A percentile compares a stretch with the other conserved stretches of the same genome.
These are phyloP conservation scores for Fusarium longipes DNA, from an alignment of 2,329 filamentous ascomycete species.

Conservation along the genomic window DNA sequence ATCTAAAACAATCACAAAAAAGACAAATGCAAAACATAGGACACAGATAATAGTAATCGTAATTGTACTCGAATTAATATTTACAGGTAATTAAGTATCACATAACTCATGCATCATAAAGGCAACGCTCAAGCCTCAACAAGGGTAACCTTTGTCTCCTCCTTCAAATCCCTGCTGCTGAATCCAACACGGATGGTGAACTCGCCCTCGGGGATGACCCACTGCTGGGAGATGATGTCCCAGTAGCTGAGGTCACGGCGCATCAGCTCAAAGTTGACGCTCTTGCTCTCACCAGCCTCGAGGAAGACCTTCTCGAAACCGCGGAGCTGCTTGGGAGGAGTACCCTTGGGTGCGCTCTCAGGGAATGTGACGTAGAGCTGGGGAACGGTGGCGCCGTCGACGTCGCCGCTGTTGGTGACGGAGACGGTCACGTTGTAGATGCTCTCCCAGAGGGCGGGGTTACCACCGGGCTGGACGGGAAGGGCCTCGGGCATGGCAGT, in stretches of 20 bases:
- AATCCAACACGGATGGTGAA: slow-evolving; percentile 45
- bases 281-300: slow-evolving; percentile 53
- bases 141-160: slow-evolving; percentile 38
- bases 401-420: slow-evolving; percentile 62
- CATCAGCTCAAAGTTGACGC: slow-evolving; percentile 59
- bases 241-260: slow-evolving; percentile 62
- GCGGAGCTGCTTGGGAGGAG: slow-evolving; percentile 61
- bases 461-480: slow-evolving; percentile 62
- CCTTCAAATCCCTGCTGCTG: slow-evolving; percentile 45
- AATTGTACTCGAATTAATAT: slow-evolving; percentile 14
- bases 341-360: slow-evolving; percentile 52
- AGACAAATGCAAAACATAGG: fast-evolving
- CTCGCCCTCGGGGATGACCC: slow-evolving; percentile 49
- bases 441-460: slow-evolving; percentile 64
- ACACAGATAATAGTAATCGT: neutral
- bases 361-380: slow-evolving; percentile 66
- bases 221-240: slow-evolving; percentile 57
- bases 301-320: slow-evolving; percentile 64
- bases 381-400: slow-evolving; percentile 61
- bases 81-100: slow-evolving; percentile 11
- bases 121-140: slow-evolving; percentile 24
- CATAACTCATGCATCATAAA: slow-evolving; percentile 40
- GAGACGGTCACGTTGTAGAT: slow-evolving; percentile 60
- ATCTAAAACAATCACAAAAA: neutral
- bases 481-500: slow-evolving; percentile 46